Evolutionary conservation across 352 stramenopile species (phyloP).

Genomic region (Phytopythium vexans): DNA sequence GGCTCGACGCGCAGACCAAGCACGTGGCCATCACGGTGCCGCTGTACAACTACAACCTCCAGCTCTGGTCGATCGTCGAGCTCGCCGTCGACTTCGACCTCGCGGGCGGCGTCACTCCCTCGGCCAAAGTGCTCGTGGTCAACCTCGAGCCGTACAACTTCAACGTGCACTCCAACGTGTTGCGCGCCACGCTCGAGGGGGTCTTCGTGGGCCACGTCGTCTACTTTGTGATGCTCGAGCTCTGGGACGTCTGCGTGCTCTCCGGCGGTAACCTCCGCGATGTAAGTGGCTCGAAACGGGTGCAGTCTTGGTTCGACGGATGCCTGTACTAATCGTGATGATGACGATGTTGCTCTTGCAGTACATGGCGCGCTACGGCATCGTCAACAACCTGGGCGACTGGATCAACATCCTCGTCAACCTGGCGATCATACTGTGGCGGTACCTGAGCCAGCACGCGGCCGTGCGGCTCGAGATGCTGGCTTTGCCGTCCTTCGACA

Average conservation of each 20-base stretch:
- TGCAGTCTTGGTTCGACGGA: not conserved
- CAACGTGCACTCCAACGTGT: conserved; percentile 37
- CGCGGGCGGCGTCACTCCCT: conserved; percentile 44
- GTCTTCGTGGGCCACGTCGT: conserved; percentile 47
- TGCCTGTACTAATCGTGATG: not conserved
- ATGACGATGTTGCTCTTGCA: conserved; percentile 9
- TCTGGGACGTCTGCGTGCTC: conserved; percentile 67
- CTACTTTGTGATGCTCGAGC: conserved; percentile 59
- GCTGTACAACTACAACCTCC: conserved; percentile 62
- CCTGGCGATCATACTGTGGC: conserved; percentile 49
- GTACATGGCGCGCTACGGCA: conserved; percentile 62
- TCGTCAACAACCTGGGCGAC: conserved; percentile 66
- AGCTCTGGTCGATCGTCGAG: conserved; percentile 58
- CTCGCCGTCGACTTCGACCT: conserved; percentile 58
- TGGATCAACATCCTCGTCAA: conserved; percentile 67
- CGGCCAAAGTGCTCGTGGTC: conserved; percentile 41
- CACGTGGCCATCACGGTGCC: conserved; percentile 47
- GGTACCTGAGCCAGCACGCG: conserved; percentile 47
- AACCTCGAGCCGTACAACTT: conserved; percentile 75
- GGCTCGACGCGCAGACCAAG: conserved; percentile 66
- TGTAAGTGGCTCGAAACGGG: conserved; percentile 20
- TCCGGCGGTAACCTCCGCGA: conserved; percentile 40
- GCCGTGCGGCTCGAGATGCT: conserved; percentile 32
- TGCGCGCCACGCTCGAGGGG: conserved; percentile 37
- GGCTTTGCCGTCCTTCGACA: conserved; percentile 47